These are phyloP conservation scores for Nitzschia palea DNA, from an alignment of 108 stramenopile genomes.

Conservation along the genomic window DNA sequence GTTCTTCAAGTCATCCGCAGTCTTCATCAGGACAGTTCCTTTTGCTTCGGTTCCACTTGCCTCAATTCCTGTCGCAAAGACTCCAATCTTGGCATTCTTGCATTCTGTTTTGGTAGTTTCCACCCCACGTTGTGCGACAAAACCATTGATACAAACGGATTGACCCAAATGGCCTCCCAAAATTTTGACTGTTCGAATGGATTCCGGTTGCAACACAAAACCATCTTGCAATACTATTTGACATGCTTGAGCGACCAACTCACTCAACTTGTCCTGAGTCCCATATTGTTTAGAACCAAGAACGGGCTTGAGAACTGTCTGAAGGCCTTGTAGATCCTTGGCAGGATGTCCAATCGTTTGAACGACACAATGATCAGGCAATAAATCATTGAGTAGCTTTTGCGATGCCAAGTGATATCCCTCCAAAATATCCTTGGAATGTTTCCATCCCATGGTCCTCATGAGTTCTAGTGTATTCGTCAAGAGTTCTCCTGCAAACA, in stretches of 20 bases:
- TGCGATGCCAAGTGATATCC: slow-evolving; percentile 85
- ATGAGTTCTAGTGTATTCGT: slow-evolving; percentile 90
- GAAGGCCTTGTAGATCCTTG: slow-evolving; percentile 41
- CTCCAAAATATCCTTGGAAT: slow-evolving; percentile 88
- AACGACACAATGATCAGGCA: slow-evolving; percentile 52
- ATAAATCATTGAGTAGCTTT: slow-evolving; percentile 65
- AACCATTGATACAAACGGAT: slow-evolving; percentile 88
- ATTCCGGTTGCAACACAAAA: slow-evolving; percentile 78
- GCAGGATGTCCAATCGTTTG: slow-evolving; percentile 30
- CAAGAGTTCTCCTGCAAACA: slow-evolving; percentile 92
- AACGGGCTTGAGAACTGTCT: slow-evolving; percentile 73
- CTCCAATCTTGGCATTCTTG: slow-evolving; percentile 88
- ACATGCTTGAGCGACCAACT: slow-evolving; percentile 93
- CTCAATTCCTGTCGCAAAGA: slow-evolving; percentile 97
- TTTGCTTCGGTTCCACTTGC: slow-evolving; percentile 96
- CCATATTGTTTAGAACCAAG: slow-evolving; percentile 93
- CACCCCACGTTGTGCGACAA: slow-evolving; percentile 87
- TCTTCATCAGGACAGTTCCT: slow-evolving; percentile 99
- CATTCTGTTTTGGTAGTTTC: slow-evolving; percentile 78
- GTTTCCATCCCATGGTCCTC: slow-evolving; percentile 78
- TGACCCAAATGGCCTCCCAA: slow-evolving; percentile 85
- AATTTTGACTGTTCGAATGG: slow-evolving; percentile 95
- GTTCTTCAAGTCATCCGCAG: slow-evolving; percentile 94
- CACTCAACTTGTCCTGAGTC: slow-evolving; percentile 77
- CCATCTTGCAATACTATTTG: slow-evolving; percentile 69